These are phyloP conservation scores for Dittrichia graveolens DNA, from an alignment of 129 eudicot species.

Conservation along the genomic window DNA sequence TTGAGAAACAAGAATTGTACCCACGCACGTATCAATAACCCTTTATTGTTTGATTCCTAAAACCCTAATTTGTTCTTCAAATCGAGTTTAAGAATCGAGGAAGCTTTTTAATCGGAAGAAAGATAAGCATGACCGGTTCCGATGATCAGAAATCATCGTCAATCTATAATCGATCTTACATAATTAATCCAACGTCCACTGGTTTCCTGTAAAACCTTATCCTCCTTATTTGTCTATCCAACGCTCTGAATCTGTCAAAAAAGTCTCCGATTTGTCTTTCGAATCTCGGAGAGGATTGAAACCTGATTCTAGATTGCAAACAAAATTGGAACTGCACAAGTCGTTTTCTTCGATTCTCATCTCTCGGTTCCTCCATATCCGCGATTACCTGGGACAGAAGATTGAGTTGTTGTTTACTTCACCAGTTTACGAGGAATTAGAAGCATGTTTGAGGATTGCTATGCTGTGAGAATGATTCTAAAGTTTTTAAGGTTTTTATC, in stretches of 20 bases:
- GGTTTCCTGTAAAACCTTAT: constrained; percentile 50
- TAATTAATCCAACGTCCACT: constrained; percentile 40
- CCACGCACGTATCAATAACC: too few relatives aligned
- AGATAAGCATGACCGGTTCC: constrained; percentile 28
- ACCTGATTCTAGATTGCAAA: constrained; percentile 22
- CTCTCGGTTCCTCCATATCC: constrained; percentile 15
- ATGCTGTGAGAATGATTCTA: constrained; percentile 70
- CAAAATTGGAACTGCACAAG: constrained; percentile 33
- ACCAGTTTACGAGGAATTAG: constrained; percentile 90
- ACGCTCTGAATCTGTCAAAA: constrained; percentile 57
- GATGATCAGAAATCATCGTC: constrained; percentile 33
- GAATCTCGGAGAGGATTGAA: constrained; percentile 45
- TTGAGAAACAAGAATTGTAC: too few relatives aligned
- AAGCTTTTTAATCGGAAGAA: constrained; percentile 4
- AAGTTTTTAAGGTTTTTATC: constrained; percentile 54
- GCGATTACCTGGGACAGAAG: constrained; percentile 75
- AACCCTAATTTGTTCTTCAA: neutral
- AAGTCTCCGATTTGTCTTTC: constrained; percentile 42
- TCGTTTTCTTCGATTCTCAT: constrained; percentile 22
- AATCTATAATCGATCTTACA: constrained; percentile 63
- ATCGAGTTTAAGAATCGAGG: neutral
- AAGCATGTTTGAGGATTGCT: constrained; percentile 79
- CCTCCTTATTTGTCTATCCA: constrained; percentile 34
- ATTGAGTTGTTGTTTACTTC: constrained; percentile 78
- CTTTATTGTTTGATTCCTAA: neutral